Evolutionary conservation across 1,284 basidiomycete species (phyloP).

Genomic region (Inonotus obliquus): DNA sequence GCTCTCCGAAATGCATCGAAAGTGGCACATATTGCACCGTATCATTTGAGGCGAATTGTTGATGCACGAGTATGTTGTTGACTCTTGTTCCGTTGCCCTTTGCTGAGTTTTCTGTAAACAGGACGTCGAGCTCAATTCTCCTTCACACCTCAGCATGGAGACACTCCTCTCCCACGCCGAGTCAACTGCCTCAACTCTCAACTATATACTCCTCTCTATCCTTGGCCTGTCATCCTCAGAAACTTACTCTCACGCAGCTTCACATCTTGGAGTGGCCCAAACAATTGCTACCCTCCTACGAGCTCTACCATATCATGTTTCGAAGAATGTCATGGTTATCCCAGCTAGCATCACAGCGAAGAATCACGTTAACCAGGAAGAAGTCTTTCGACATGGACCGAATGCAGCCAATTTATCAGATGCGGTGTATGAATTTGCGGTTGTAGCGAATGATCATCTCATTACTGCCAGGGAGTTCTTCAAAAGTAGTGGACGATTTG

Average conservation of each 20-base stretch:
- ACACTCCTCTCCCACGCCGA: constrained; percentile 70
- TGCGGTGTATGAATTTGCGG: constrained; percentile 87
- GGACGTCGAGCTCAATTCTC: constrained; percentile 71
- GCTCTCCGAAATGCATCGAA: constrained; percentile 62
- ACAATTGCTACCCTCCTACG: constrained; percentile 71
- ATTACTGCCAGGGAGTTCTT: constrained; percentile 80
- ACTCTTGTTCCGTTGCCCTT: constrained; percentile 11
- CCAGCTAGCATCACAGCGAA: constrained; percentile 82
- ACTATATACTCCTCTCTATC: constrained; percentile 77
- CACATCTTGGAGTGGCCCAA: constrained; percentile 73
- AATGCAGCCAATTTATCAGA: constrained; percentile 61
- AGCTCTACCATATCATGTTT: constrained; percentile 71
- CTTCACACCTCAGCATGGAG: constrained; percentile 67
- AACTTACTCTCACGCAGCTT: constrained; percentile 72
- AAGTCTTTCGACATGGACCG: constrained; percentile 72
- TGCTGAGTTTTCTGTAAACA: constrained; percentile 30
- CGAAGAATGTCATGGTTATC: constrained; percentile 71
- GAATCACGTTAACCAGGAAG: constrained; percentile 81
- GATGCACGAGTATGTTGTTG: constrained; percentile 72
- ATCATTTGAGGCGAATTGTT: constrained; percentile 82
- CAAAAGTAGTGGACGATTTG: constrained; percentile 47
- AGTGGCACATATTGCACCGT: constrained; percentile 50
- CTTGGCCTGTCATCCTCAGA: constrained; percentile 57
- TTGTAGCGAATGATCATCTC: constrained; percentile 87
- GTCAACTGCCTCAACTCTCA: constrained; percentile 74